Conservation (phyloP, 192 early-diverging fungal genomes). For the Helicostylum pulchrum region DNA sequence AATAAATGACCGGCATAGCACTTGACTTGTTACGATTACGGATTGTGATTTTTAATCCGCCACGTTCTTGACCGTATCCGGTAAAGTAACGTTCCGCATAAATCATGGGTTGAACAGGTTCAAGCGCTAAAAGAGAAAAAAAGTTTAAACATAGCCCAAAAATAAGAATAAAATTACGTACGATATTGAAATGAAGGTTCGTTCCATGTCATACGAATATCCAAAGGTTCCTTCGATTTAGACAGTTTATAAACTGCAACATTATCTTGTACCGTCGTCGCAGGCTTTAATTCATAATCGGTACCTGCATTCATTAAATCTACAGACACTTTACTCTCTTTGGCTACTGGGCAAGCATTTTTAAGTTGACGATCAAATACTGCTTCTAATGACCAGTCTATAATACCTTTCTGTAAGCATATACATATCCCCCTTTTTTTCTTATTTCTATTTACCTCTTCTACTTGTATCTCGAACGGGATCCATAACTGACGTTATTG, state of each 20-base stretch:
- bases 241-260: conserved; percentile 49
- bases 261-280: conserved; percentile 8
- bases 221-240: conserved; percentile 14
- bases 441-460: conserved; percentile 30
- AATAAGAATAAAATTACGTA: conserved; percentile 25
- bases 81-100: conserved; percentile 63
- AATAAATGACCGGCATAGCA: conserved; percentile 51
- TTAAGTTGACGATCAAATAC: conserved; percentile 47
- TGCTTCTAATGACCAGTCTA: conserved; percentile 49
- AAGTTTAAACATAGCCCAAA: neutral
- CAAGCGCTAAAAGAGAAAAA: conserved; percentile 23
- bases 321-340: conserved; percentile 39
- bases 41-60: conserved; percentile 73
- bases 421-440: no score
- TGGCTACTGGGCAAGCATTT: conserved; percentile 50
- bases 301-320: conserved; percentile 33
- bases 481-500: conserved; percentile 79
- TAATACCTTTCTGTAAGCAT: neutral
- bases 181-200: conserved; percentile 44
- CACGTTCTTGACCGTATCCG: conserved; percentile 82
- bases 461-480: conserved; percentile 53
- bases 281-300: conserved; percentile 29
- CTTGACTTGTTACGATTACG: conserved; percentile 57
- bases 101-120: conserved; percentile 41
- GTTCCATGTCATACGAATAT: conserved; percentile 54